Percentiles rank a stretch among this genome's conserved stretches.
Conservation (phyloP, 257 asterid species). For the Solanum gandarillasii region DNA sequence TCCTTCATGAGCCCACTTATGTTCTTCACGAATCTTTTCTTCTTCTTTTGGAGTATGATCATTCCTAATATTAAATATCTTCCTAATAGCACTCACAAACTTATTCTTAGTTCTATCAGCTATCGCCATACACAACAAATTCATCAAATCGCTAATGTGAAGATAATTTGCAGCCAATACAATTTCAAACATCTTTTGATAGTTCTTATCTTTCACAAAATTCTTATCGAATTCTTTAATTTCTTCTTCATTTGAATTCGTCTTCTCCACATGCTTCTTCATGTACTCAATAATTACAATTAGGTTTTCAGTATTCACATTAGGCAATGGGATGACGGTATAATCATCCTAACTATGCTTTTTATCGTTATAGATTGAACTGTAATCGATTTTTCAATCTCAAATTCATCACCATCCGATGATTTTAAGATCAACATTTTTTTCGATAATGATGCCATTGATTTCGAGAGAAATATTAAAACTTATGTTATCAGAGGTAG, state of each 20-base stretch:
- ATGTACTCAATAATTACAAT: neutral
- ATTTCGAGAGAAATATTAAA: neutral
- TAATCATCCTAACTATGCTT: conserved; percentile 1
- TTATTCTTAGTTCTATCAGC: neutral
- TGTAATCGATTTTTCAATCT: neutral
- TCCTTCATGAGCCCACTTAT: conserved; percentile 4
- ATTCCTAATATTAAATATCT: neutral
- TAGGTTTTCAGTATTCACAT: neutral
- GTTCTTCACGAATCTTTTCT: neutral
- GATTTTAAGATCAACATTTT: neutral
- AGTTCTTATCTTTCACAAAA: neutral
- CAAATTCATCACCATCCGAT: neutral
- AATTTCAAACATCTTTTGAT: neutral
- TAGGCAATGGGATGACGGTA: neutral
- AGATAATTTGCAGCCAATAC: conserved; percentile 2
- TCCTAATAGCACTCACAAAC: neutral
- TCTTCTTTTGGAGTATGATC: conserved; percentile 15
- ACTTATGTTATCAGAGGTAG: neutral
- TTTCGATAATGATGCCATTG: neutral
- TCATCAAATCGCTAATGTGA: neutral
- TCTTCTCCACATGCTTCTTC: neutral
- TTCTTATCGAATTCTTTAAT: neutral
- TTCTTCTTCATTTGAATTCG: neutral
- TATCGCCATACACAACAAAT: neutral
- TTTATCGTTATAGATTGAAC: neutral